These are phyloP conservation scores for Acephala macrosclerotiorum DNA, from an alignment of 2,329 filamentous ascomycete species.

Conservation along the genomic window DNA sequence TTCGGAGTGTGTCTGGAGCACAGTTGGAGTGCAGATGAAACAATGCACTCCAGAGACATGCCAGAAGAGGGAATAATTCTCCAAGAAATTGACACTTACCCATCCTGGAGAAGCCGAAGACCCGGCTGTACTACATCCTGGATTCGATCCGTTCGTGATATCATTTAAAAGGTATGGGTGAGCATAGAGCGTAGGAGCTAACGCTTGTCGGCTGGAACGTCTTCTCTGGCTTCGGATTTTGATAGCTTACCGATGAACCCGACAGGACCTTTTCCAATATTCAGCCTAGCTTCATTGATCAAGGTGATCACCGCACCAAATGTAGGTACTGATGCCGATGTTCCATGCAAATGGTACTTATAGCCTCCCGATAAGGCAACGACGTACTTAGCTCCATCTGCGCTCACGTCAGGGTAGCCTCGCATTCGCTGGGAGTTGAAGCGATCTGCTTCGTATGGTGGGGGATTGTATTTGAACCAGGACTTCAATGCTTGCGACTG, in stretches of 20 bases:
- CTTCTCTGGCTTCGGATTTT: neutral
- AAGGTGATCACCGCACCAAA: slow-evolving; percentile 17
- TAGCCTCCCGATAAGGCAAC: slow-evolving; percentile 9
- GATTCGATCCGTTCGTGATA: slow-evolving; percentile 12
- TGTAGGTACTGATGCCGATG: slow-evolving; percentile 11
- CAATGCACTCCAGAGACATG: too few species aligned
- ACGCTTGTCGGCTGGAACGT: neutral
- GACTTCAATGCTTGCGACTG: slow-evolving; percentile 46
- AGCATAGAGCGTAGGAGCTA: slow-evolving; percentile 8
- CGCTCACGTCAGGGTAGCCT: slow-evolving; percentile 17
- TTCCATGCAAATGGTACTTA: slow-evolving; percentile 11
- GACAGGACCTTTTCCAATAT: slow-evolving; percentile 14
- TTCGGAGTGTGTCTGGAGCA: too few species aligned
- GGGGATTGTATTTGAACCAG: slow-evolving; percentile 36
- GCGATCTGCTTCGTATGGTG: slow-evolving; percentile 46
- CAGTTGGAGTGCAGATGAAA: too few species aligned
- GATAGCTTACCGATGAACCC: slow-evolving; percentile 17
- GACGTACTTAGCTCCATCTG: slow-evolving; percentile 16
- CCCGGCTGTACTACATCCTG: slow-evolving; percentile 11
- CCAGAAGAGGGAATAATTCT: too few species aligned
- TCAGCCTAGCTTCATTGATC: slow-evolving; percentile 21
- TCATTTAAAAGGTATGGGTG: slow-evolving; percentile 14
- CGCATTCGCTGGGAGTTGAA: slow-evolving; percentile 49
- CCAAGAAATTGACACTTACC: too few species aligned
- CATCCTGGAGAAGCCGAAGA: slow-evolving; percentile 7